Evolutionary conservation across 805 yeast genomes (phyloP).

Genomic region (Phaffomyces thermotolerans): DNA sequence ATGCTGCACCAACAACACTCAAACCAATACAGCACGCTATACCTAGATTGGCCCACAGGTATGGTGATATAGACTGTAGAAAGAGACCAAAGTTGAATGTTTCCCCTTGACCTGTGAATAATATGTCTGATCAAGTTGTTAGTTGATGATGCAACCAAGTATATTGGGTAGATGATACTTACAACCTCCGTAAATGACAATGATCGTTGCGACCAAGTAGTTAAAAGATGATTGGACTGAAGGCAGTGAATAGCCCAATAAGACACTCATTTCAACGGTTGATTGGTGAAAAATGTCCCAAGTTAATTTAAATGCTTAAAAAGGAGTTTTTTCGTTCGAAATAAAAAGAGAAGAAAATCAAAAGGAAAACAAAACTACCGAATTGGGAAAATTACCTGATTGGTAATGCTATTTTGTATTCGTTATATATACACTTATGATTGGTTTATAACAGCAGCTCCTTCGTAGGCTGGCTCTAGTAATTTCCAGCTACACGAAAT

Average conservation of each 20-base stretch:
- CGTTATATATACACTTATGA: not conserved
- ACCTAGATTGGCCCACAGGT: slow-evolving; percentile 94
- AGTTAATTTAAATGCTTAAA: not conserved
- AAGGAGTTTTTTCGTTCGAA: not conserved
- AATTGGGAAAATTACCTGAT: not conserved
- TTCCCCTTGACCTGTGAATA: slow-evolving; percentile 91
- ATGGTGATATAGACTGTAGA: slow-evolving; percentile 80
- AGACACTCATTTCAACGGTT: slow-evolving; percentile 12
- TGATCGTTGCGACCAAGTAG: slow-evolving; percentile 12
- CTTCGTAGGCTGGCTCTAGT: slow-evolving; percentile 81
- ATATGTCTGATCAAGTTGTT: slow-evolving; percentile 21
- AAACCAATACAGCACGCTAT: slow-evolving; percentile 88
- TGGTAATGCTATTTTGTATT: not conserved
- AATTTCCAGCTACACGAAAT: slow-evolving; percentile 79
- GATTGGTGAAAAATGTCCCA: not conserved
- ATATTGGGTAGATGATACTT: slow-evolving; percentile 5
- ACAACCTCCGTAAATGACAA: slow-evolving; percentile 22
- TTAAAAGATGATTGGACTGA: slow-evolving; percentile 14
- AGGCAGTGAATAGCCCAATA: slow-evolving; percentile 12
- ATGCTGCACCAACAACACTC: slow-evolving; percentile 95
- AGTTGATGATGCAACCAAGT: not conserved
- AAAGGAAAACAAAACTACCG: not conserved
- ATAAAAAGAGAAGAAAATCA: not conserved
- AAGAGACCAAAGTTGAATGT: slow-evolving; percentile 87
- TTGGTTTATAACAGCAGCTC: slow-evolving; percentile 49